Evolutionary conservation across 208 protist species (phyloP).

Genomic region (Trypanosoma brucei): DNA sequence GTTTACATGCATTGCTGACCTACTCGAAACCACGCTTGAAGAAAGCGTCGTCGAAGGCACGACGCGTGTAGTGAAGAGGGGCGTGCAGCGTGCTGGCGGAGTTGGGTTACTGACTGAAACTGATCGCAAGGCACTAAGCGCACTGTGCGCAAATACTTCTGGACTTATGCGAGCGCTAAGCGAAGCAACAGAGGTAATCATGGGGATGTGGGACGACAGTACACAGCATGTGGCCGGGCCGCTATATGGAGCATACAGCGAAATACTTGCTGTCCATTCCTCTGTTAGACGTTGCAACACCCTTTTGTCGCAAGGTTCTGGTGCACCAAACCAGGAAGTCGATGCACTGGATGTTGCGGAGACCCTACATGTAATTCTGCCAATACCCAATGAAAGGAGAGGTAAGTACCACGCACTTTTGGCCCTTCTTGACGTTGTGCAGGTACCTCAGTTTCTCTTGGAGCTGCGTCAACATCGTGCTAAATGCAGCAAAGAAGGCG

Average conservation of each 20-base stretch:
- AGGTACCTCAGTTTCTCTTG: slow-evolving; percentile 37
- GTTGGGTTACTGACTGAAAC: not conserved
- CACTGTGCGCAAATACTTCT: slow-evolving; percentile 31
- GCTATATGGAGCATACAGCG: slow-evolving; percentile 77
- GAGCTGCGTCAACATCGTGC: slow-evolving; percentile 27
- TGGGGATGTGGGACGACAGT: slow-evolving; percentile 85
- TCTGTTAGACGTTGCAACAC: slow-evolving; percentile 12
- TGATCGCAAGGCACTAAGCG: slow-evolving; percentile 1
- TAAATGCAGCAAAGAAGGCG: not conserved
- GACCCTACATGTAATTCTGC: slow-evolving; percentile 43
- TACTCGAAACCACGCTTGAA: slow-evolving; percentile 1
- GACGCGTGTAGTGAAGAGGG: slow-evolving; percentile 8
- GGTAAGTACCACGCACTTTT: slow-evolving; percentile 87
- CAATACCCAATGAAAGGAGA: slow-evolving; percentile 59
- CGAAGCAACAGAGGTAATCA: slow-evolving; percentile 67
- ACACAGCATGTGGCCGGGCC: slow-evolving; percentile 82
- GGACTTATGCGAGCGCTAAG: slow-evolving; percentile 39
- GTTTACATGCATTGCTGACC: slow-evolving; percentile 22
- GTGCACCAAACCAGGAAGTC: not conserved
- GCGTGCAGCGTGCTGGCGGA: not conserved
- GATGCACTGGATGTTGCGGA: slow-evolving; percentile 17
- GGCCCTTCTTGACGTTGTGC: slow-evolving; percentile 49
- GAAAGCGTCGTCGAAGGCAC: slow-evolving; percentile 10
- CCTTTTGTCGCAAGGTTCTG: not conserved
- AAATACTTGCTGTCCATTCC: slow-evolving; percentile 33